Conservation (phyloP, 2,329 filamentous ascomycete species). For the Thermothelomyces thermophilus region DNA sequence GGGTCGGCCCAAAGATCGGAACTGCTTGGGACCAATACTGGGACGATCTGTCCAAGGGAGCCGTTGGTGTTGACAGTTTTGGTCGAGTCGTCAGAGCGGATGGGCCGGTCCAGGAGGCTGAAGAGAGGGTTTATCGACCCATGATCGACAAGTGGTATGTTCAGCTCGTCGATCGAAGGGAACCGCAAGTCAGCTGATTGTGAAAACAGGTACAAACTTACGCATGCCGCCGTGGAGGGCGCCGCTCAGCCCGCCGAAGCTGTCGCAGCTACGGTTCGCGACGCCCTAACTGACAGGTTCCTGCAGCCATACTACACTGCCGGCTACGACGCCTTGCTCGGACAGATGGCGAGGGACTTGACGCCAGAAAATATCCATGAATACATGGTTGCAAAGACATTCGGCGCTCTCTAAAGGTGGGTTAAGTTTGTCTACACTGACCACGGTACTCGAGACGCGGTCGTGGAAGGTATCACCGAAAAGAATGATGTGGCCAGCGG, state of each 20-base stretch:
- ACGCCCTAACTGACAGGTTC: constrained; percentile 6
- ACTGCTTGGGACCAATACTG: constrained; percentile 7
- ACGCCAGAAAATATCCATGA: neutral
- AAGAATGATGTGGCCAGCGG: too few relatives aligned
- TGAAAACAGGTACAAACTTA: constrained; percentile 7
- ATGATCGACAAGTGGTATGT: constrained; percentile 11
- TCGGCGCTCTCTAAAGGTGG: too few relatives aligned
- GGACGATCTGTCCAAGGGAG: constrained; percentile 4
- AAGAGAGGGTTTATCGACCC: constrained; percentile 11
- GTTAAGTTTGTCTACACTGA: too few relatives aligned
- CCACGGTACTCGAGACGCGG: too few relatives aligned
- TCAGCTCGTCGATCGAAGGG: neutral
- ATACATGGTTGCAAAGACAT: too few relatives aligned
- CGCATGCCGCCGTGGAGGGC: constrained; percentile 1
- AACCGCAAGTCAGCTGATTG: neutral
- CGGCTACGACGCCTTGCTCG: constrained; percentile 5
- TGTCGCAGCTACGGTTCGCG: constrained; percentile 5
- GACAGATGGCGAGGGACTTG: constrained; percentile 8
- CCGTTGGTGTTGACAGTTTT: constrained; percentile 10
- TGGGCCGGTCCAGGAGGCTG: constrained; percentile 1
- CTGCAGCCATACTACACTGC: constrained; percentile 9
- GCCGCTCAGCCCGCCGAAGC: constrained; percentile 1
- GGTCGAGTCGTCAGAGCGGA: constrained; percentile 4
- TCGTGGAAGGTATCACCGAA: too few relatives aligned
- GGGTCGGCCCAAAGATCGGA: constrained; percentile 1